These are phyloP conservation scores for Fonsecaea pedrosoi DNA, from an alignment of 2,329 filamentous ascomycete genomes.

Conservation along the genomic window DNA sequence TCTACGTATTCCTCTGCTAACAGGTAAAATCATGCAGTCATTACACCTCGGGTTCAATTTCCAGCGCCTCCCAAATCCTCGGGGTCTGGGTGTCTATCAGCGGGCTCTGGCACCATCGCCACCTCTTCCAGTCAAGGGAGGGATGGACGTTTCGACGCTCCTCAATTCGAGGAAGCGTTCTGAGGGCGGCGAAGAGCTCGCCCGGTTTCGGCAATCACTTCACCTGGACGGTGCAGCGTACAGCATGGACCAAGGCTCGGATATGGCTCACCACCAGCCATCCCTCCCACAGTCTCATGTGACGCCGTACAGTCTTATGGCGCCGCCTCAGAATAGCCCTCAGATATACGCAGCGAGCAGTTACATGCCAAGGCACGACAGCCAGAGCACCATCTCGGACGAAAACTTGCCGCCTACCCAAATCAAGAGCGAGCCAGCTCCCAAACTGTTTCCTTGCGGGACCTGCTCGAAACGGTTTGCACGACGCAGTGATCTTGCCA, in stretches of 20 bases:
- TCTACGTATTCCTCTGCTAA: slow-evolving; percentile 28
- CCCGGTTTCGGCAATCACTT: slow-evolving; percentile 53
- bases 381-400: slow-evolving; percentile 48
- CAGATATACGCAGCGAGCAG: slow-evolving; percentile 52
- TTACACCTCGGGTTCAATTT: slow-evolving; percentile 32
- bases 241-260: slow-evolving; percentile 61
- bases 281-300: slow-evolving; percentile 57
- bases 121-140: slow-evolving; percentile 33
- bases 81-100: slow-evolving; percentile 29
- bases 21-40: slow-evolving; percentile 36
- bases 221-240: slow-evolving; percentile 52
- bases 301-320: slow-evolving; percentile 58
- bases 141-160: slow-evolving; percentile 61
- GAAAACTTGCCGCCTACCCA: slow-evolving; percentile 51
- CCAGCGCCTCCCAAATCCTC: slow-evolving; percentile 26
- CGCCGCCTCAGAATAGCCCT: slow-evolving; percentile 63
- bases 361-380: slow-evolving; percentile 45
- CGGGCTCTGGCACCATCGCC: slow-evolving; percentile 26
- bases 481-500: slow-evolving; percentile 86
- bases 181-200: slow-evolving; percentile 52
- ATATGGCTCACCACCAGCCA: slow-evolving; percentile 54
- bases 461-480: slow-evolving; percentile 93
- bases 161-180: slow-evolving; percentile 57
- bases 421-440: slow-evolving; percentile 55
- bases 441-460: slow-evolving; percentile 85